phyloP scores from a whole-genome alignment of 768 basidiomycete genomes.

The Pleurotus pulmonarius region DNA sequence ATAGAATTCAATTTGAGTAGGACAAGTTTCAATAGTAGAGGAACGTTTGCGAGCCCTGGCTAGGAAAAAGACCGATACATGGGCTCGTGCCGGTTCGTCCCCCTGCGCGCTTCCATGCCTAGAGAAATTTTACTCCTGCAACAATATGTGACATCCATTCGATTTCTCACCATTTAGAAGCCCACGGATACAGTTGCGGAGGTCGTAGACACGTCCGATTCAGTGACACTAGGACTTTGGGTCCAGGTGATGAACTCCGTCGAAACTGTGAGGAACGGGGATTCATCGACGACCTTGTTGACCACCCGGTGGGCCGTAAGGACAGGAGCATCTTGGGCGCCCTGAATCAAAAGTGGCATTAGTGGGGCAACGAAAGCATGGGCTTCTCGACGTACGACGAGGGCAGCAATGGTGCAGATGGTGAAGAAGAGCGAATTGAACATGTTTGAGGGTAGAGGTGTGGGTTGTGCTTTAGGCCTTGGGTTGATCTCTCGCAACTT shows the following conservation, averaged over 20 bases:
- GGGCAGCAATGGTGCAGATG: background rate
- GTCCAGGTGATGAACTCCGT: background rate
- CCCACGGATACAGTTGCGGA: too few species aligned
- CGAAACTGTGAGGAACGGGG: background rate
- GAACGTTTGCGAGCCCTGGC: too few species aligned
- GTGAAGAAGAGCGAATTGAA: background rate
- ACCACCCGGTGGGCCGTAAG: background rate
- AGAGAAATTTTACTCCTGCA: too few species aligned
- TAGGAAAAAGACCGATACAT: too few species aligned
- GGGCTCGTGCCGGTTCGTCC: too few species aligned
- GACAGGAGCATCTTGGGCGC: background rate
- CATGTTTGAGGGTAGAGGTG: background rate
- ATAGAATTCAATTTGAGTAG: too few species aligned
- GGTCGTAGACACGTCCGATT: background rate
- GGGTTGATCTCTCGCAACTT: background rate
- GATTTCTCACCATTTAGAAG: too few species aligned
- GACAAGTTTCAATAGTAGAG: too few species aligned
- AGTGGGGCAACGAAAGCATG: too few species aligned
- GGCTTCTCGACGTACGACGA: background rate
- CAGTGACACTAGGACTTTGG: background rate
- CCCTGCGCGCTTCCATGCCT: too few species aligned
- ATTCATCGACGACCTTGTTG: background rate
- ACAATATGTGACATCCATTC: too few species aligned
- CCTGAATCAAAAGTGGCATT: background rate
- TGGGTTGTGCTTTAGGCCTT: background rate